Evolutionary conservation across 1,284 basidiomycete species (phyloP).

Genomic region (Ceratorhiza oryzae-sativae): DNA sequence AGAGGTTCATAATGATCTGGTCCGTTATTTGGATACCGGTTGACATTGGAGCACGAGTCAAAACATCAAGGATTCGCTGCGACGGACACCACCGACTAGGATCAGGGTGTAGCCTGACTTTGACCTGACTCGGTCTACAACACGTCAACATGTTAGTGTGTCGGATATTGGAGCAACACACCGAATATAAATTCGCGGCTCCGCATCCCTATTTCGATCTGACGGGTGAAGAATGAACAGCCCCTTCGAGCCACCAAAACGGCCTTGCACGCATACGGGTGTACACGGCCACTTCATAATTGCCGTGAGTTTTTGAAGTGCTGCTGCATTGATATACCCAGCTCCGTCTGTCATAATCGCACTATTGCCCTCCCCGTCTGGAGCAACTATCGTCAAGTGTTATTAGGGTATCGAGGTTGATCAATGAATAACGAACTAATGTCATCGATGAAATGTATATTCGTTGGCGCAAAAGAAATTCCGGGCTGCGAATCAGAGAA

Average conservation of each 20-base stretch:
- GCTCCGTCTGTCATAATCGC: constrained; percentile 43
- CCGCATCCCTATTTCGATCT: constrained; percentile 13
- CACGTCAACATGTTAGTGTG: background rate
- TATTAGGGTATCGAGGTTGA: background rate
- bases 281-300: constrained; percentile 15
- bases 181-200: constrained; percentile 33
- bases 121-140: constrained; percentile 36
- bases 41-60: constrained; percentile 7
- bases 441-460: constrained; percentile 39
- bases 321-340: constrained; percentile 40
- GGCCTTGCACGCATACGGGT: constrained; percentile 40
- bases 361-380: constrained; percentile 11
- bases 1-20: constrained; percentile 42
- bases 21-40: constrained; percentile 17
- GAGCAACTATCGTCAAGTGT: constrained; percentile 4
- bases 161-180: background rate
- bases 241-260: constrained; percentile 41
- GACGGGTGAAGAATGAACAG: constrained; percentile 38
- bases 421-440: constrained; percentile 20
- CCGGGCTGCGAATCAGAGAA: constrained; percentile 40
- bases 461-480: constrained; percentile 16
- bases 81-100: constrained; percentile 37
- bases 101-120: constrained; percentile 40
- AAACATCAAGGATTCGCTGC: constrained; percentile 38
- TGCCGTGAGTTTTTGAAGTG: constrained; percentile 22